Percentiles rank a stretch among this genome's conserved stretches.
phyloP scores from a whole-genome alignment of 495 filamentous ascomycete species.

The Talaromyces liani region DNA sequence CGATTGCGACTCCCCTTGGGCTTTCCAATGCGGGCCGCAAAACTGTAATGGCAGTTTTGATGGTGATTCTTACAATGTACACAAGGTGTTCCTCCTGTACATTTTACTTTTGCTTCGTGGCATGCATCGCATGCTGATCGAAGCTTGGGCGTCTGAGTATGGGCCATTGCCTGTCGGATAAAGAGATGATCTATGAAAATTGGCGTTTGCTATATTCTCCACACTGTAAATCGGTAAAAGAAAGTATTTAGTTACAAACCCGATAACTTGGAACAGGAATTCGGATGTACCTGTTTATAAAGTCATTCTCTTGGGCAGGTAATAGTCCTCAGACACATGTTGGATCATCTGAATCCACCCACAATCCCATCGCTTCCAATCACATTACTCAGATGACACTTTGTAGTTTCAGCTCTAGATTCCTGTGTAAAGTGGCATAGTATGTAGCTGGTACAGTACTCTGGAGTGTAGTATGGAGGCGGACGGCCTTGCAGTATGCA shows the following conservation, averaged over 20 bases:
- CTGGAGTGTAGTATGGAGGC: neutral
- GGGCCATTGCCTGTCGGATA: neutral
- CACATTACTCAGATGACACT: neutral
- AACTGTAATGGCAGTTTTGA: conserved; percentile 10
- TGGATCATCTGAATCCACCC: neutral
- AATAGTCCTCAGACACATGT: neutral
- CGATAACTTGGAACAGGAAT: neutral
- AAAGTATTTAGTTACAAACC: neutral
- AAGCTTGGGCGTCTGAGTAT: conserved; percentile 9
- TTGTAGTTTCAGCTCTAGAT: neutral
- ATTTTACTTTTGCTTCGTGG: conserved; percentile 12
- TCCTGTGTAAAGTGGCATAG: neutral
- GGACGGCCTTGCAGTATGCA: neutral
- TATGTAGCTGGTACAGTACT: neutral
- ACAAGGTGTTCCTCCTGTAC: conserved; percentile 11
- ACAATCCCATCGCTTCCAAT: neutral
- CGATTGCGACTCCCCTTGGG: conserved; percentile 12
- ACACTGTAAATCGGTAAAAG: neutral
- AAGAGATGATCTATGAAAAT: neutral
- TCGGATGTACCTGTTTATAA: conserved; percentile 1
- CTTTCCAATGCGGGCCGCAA: conserved; percentile 9
- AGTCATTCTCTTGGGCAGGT: neutral
- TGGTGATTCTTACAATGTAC: conserved; percentile 8
- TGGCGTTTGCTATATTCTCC: neutral
- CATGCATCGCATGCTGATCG: conserved; percentile 12